Evolutionary conservation across 179 eudicot genomes (phyloP).

Genomic region (Spergularia azorica): DNA sequence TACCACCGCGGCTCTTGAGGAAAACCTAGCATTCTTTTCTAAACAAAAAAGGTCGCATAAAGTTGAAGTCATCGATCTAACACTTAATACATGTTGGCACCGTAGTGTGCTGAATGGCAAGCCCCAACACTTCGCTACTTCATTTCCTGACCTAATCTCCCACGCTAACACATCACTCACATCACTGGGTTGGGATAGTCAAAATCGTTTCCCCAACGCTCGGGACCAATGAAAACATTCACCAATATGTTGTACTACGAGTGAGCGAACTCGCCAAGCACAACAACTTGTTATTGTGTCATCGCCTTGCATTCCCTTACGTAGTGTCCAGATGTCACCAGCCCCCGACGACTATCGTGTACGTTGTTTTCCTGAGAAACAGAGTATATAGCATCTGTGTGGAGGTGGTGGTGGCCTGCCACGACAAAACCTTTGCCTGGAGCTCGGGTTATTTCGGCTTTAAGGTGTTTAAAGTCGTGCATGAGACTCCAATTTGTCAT

Average conservation of each 20-base stretch:
- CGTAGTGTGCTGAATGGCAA: not conserved
- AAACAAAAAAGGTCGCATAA: no score
- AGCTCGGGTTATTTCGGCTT: not conserved
- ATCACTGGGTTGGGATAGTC: not conserved
- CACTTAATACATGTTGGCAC: not conserved
- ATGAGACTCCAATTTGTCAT: not conserved
- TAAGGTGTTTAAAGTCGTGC: not conserved
- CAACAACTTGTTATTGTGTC: not conserved
- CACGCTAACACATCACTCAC: no score
- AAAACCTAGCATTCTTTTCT: no score
- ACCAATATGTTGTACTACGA: no score
- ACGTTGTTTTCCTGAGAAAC: not conserved
- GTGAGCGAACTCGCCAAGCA: not conserved
- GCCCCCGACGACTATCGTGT: not conserved
- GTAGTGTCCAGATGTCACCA: not conserved
- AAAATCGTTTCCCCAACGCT: not conserved
- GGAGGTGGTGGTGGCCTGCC: not conserved
- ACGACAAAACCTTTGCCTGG: not conserved
- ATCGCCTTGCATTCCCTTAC: not conserved
- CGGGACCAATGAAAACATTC: not conserved
- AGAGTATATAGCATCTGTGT: no score
- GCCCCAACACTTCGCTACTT: not conserved
- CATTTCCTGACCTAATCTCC: not conserved
- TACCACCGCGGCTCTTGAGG: no score
- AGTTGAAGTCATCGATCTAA: no score